These are phyloP conservation scores for Picea glauca DNA, from an alignment of 75 land plant genomes.

Conservation along the genomic window DNA sequence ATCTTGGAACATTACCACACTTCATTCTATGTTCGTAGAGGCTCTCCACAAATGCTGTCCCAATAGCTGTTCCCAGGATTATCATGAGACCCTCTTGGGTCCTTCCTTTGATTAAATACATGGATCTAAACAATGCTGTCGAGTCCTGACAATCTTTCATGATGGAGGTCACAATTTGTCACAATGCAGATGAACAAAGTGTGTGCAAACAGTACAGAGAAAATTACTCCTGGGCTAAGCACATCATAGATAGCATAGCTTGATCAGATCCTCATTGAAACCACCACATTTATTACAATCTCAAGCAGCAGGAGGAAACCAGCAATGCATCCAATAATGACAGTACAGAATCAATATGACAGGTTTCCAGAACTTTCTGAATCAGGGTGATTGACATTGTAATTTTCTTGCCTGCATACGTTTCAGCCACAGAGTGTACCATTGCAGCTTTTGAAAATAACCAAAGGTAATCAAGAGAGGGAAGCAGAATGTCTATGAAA, in stretches of 20 bases:
- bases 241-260: constrained; percentile 21
- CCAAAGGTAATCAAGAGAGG: constrained; percentile 58
- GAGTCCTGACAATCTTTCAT: constrained; percentile 61
- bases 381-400: constrained; percentile 14
- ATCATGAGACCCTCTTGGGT: constrained; percentile 54
- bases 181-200: constrained; percentile 59
- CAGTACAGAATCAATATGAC: constrained; percentile 50
- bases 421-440: no score
- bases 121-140: no score
- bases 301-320: constrained; percentile 32
- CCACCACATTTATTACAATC: constrained; percentile 28
- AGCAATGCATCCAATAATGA: constrained; percentile 34
- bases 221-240: constrained; percentile 27
- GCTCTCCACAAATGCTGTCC: constrained; percentile 41
- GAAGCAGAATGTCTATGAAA: constrained; percentile 47
- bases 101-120: no score
- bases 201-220: constrained; percentile 21
- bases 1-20: constrained; percentile 14
- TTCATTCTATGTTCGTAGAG: background rate
- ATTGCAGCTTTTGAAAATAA: constrained; percentile 39
- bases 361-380: constrained; percentile 34
- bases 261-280: constrained; percentile 30
- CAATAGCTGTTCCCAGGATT: constrained; percentile 58
- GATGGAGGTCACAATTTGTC: constrained; percentile 56
- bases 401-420: constrained; percentile 28